These are phyloP conservation scores for Astragalus glycyphyllos DNA, from an alignment of 306 rosid species.

Conservation along the genomic window DNA sequence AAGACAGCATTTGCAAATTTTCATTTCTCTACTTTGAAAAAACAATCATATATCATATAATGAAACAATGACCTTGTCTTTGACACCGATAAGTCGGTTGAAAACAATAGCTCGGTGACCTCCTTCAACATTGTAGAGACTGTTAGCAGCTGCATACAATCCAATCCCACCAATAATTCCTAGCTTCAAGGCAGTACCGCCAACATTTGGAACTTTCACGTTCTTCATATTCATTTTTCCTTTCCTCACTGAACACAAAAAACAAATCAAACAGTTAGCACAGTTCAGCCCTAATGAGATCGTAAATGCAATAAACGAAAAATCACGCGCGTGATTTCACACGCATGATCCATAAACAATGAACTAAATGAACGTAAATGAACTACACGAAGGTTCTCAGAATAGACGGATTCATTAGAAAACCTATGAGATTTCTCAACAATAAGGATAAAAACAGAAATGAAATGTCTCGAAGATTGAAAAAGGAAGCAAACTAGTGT, in stretches of 20 bases:
- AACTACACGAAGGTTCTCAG: neutral
- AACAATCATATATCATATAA: slow-evolving; percentile 11
- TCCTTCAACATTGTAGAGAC: slow-evolving; percentile 94
- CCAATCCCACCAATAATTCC: slow-evolving; percentile 71
- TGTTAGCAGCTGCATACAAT: slow-evolving; percentile 62
- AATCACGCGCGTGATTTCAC: neutral
- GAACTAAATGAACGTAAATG: neutral
- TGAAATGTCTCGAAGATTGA: neutral
- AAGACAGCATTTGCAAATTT: neutral
- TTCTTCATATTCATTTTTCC: slow-evolving; percentile 46
- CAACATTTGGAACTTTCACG: slow-evolving; percentile 55
- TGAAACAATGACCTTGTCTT: slow-evolving; percentile 68
- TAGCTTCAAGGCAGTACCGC: slow-evolving; percentile 62
- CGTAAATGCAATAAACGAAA: neutral
- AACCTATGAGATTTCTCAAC: neutral
- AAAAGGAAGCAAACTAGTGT: neutral
- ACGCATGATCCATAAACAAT: neutral
- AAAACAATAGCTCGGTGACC: slow-evolving; percentile 87
- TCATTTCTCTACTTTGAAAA: neutral
- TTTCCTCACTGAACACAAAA: neutral
- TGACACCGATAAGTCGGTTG: slow-evolving; percentile 75
- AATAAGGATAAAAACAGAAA: slow-evolving; percentile 4
- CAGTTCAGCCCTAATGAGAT: neutral
- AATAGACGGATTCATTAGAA: neutral
- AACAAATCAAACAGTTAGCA: slow-evolving; percentile 18